Evolutionary conservation across 2,329 filamentous ascomycete species (phyloP).

Genomic region (Alternaria ethzedia): DNA sequence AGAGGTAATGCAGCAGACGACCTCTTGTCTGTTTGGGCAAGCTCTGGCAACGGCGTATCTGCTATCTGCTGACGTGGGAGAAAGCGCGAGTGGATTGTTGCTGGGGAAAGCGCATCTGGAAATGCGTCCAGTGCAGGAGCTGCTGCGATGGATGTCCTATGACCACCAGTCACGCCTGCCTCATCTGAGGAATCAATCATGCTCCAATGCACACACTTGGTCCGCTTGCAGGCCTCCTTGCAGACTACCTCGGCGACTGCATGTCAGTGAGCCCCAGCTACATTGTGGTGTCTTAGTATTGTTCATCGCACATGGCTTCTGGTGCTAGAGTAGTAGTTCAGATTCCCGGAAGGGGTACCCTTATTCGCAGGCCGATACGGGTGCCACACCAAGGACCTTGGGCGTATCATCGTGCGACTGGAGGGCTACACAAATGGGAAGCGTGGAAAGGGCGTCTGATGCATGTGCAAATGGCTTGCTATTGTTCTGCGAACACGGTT

Average conservation of each 20-base stretch:
- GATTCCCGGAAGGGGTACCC: neutral
- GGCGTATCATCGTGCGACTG: neutral
- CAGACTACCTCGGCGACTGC: neutral
- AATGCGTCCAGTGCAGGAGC: neutral
- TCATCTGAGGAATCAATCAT: neutral
- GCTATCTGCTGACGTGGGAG: neutral
- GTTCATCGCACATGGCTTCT: neutral
- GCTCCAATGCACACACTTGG: neutral
- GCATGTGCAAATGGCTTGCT: conserved; percentile 10
- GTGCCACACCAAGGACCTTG: neutral
- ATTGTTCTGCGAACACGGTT: conserved; percentile 21
- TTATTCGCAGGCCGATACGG: neutral
- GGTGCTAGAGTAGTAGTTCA: neutral
- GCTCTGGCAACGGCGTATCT: neutral
- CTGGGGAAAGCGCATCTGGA: neutral
- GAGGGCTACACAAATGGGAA: neutral
- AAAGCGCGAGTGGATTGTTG: neutral
- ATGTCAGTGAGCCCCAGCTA: neutral
- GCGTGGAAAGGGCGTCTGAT: neutral
- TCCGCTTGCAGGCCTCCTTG: neutral
- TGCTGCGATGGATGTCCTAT: neutral
- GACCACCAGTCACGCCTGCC: neutral
- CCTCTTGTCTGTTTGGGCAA: neutral
- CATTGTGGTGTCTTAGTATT: neutral
- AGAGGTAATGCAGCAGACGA: neutral